Evolutionary conservation across 1,139 yeast genomes (phyloP).

Genomic region (Geotrichum fermentans): DNA sequence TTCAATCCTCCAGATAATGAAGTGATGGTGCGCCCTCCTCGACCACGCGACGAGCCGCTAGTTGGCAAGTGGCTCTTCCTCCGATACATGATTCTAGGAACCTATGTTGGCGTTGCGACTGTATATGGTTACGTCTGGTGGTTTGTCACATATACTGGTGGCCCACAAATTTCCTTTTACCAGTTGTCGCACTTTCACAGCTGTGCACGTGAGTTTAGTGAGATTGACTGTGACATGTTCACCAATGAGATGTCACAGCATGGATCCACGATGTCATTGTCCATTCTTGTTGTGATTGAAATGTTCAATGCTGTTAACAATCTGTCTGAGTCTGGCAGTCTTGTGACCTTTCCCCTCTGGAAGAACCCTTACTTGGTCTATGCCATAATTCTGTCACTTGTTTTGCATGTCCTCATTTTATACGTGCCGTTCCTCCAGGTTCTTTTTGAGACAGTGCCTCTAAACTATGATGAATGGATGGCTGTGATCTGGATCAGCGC

Average conservation of each 20-base stretch:
- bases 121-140: constrained; percentile 44
- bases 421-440: constrained; percentile 37
- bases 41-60: constrained; percentile 38
- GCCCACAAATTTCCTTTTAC: constrained; percentile 37
- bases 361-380: constrained; percentile 37
- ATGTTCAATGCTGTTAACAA: constrained; percentile 43
- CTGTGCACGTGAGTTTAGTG: constrained; percentile 35
- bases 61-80: constrained; percentile 40
- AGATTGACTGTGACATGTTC: constrained; percentile 39
- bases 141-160: constrained; percentile 36
- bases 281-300: constrained; percentile 41
- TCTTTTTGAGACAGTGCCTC: constrained; percentile 37
- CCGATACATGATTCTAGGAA: constrained; percentile 40
- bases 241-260: constrained; percentile 26
- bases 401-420: constrained; percentile 36
- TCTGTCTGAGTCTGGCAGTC: constrained; percentile 39
- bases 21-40: constrained; percentile 36
- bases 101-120: constrained; percentile 42
- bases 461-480: constrained; percentile 37
- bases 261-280: constrained; percentile 41
- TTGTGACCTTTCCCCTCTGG: constrained; percentile 41
- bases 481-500: constrained; percentile 37
- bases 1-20: constrained; percentile 37
- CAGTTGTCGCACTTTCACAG: constrained; percentile 39
- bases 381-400: constrained; percentile 38